Percentiles rank a stretch among this genome's conserved stretches.
Evolutionary conservation across 108 stramenopile species (phyloP).

Genomic region (Fragilaria crotonensis): DNA sequence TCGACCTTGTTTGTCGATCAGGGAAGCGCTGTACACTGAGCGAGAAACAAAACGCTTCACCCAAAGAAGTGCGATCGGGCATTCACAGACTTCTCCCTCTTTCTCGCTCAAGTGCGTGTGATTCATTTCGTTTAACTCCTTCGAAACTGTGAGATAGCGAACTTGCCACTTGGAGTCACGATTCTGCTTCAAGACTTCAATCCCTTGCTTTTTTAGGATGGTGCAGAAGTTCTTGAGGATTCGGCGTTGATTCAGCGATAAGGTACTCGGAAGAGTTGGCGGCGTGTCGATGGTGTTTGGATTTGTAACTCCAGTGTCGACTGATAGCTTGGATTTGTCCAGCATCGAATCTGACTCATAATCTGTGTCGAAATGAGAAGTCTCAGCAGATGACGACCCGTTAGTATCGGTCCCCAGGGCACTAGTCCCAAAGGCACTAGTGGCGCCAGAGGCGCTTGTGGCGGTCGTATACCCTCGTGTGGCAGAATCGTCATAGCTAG

Average conservation of each 20-base stretch:
- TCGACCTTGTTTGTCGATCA: slow-evolving; percentile 31
- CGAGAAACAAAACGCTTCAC: slow-evolving; percentile 31
- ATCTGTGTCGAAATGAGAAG: too few species aligned
- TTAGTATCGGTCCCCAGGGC: too few species aligned
- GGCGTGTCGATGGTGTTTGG: too few species aligned
- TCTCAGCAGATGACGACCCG: too few species aligned
- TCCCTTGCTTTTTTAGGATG: slow-evolving; percentile 35
- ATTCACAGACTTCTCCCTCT: slow-evolving; percentile 19
- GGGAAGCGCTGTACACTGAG: not conserved
- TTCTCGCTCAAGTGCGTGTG: slow-evolving; percentile 21
- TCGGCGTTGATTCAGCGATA: slow-evolving; percentile 27
- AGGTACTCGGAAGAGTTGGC: too few species aligned
- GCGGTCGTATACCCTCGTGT: too few species aligned
- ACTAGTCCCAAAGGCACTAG: too few species aligned
- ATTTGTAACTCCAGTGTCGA: too few species aligned
- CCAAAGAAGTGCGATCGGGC: slow-evolving; percentile 36
- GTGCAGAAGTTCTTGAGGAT: slow-evolving; percentile 44
- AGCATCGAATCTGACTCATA: too few species aligned
- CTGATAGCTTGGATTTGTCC: too few species aligned
- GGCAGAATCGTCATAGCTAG: too few species aligned
- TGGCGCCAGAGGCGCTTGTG: too few species aligned
- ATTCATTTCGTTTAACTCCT: slow-evolving; percentile 41
- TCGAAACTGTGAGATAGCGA: slow-evolving; percentile 63
- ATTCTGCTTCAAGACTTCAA: slow-evolving; percentile 74
- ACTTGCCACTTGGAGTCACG: slow-evolving; percentile 74